Conservation (phyloP, 2,329 filamentous ascomycete genomes). For the Ophiobolus disseminans region DNA sequence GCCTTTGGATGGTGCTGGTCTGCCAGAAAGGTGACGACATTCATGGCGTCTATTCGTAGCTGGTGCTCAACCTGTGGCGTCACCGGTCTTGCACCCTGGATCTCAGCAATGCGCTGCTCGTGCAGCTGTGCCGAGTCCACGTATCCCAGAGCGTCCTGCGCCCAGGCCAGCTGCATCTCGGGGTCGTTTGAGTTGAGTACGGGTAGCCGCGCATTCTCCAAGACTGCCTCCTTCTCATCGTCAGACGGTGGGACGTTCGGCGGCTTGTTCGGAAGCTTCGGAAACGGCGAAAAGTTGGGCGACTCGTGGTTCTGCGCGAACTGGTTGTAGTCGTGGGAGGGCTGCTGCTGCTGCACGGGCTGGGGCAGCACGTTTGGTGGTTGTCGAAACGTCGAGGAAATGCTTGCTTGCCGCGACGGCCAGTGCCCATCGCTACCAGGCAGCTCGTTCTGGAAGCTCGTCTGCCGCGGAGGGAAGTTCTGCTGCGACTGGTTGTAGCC, state of each 20-base stretch:
- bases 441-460: constrained; percentile 40
- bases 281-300: constrained; percentile 90
- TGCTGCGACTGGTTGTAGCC: constrained; percentile 35
- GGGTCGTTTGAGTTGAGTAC: constrained; percentile 94
- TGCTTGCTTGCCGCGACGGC: constrained; percentile 44
- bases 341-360: constrained; percentile 31
- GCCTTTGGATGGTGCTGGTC: constrained; percentile 93
- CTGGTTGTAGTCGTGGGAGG: constrained; percentile 49
- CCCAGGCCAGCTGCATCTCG: constrained; percentile 96
- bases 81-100: constrained; percentile 68
- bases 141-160: constrained; percentile 87
- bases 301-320: constrained; percentile 56
- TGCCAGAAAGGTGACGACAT: constrained; percentile 87
- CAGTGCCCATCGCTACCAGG: constrained; percentile 32
- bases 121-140: constrained; percentile 84
- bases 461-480: constrained; percentile 39
- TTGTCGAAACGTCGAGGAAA: constrained; percentile 47
- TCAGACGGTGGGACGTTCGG: constrained; percentile 92
- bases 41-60: constrained; percentile 84
- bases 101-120: constrained; percentile 69
- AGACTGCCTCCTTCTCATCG: constrained; percentile 88
- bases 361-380: constrained; percentile 45
- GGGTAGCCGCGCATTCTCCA: constrained; percentile 82
- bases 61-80: constrained; percentile 91
- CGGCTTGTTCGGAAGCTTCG: constrained; percentile 76